These are phyloP conservation scores for Jatropha curcas DNA, from an alignment of 345 rosid species.

Conservation along the genomic window DNA sequence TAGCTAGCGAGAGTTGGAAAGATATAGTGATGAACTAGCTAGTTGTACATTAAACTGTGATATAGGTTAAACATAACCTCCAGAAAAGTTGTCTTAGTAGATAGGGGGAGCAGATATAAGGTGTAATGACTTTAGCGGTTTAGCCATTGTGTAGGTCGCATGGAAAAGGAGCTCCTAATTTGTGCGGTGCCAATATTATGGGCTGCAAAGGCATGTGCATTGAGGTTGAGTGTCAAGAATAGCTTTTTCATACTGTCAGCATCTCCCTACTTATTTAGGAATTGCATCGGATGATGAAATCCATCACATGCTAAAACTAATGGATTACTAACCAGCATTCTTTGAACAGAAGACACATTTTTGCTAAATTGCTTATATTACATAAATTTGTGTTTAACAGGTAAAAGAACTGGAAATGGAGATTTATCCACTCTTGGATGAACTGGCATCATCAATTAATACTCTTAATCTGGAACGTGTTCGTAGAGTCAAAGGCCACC, in stretches of 20 bases:
- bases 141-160: too few relatives aligned
- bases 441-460: slow-evolving; percentile 75
- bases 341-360: background rate
- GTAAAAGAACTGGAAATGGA: slow-evolving; percentile 86
- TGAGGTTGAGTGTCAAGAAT: background rate
- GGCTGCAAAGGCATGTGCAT: background rate
- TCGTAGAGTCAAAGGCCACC: slow-evolving; percentile 87
- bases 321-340: background rate
- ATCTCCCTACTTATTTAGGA: too few relatives aligned
- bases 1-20: background rate
- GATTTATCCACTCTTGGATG: slow-evolving; percentile 87
- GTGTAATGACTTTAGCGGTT: too few relatives aligned
- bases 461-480: slow-evolving; percentile 88
- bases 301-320: background rate
- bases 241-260: background rate
- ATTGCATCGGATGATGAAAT: background rate
- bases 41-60: background rate
- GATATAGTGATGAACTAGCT: background rate
- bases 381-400: slow-evolving; percentile 38
- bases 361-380: slow-evolving; percentile 2
- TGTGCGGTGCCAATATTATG: too few relatives aligned
- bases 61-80: too few relatives aligned
- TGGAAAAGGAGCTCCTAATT: too few relatives aligned
- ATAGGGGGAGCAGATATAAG: too few relatives aligned
- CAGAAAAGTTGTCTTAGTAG: too few relatives aligned